Evolutionary conservation across 495 filamentous ascomycete genomes (phyloP).

Genomic region (Xylaria bambusicola): DNA sequence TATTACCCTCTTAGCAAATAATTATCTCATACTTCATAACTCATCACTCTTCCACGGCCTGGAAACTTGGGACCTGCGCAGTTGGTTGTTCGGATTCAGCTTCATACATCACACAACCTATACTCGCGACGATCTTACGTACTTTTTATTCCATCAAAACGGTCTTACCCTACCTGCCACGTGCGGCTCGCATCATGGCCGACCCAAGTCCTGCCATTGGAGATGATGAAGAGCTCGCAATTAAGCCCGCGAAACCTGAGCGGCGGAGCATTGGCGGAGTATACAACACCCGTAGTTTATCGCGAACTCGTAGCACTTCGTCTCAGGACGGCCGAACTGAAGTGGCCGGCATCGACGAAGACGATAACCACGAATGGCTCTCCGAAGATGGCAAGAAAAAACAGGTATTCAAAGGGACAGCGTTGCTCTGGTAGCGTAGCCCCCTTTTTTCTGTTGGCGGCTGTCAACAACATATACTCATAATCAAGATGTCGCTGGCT

Average conservation of each 20-base stretch:
- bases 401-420: conserved; percentile 47
- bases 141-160: background rate
- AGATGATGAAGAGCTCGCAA: conserved; percentile 23
- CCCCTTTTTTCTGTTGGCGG: background rate
- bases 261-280: conserved; percentile 35
- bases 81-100: background rate
- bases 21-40: background rate
- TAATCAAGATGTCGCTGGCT: background rate
- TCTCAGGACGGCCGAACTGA: conserved; percentile 29
- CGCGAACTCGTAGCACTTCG: conserved; percentile 28
- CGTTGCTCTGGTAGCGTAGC: conserved; percentile 42
- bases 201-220: conserved; percentile 24
- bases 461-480: background rate
- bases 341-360: conserved; percentile 33
- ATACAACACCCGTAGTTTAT: conserved; percentile 41
- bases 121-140: background rate
- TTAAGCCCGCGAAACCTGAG: conserved; percentile 16
- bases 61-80: background rate
- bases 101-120: background rate
- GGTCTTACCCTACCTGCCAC: background rate
- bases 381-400: conserved; percentile 38
- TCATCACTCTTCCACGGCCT: background rate
- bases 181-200: background rate
- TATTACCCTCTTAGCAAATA: conserved; percentile 14
- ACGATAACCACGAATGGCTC: conserved; percentile 41